Evolutionary conservation across 805 yeast species (phyloP), one percentile per base, ranked within the genome.

Genomic region (Hagleromyces aurorensis): DNA sequence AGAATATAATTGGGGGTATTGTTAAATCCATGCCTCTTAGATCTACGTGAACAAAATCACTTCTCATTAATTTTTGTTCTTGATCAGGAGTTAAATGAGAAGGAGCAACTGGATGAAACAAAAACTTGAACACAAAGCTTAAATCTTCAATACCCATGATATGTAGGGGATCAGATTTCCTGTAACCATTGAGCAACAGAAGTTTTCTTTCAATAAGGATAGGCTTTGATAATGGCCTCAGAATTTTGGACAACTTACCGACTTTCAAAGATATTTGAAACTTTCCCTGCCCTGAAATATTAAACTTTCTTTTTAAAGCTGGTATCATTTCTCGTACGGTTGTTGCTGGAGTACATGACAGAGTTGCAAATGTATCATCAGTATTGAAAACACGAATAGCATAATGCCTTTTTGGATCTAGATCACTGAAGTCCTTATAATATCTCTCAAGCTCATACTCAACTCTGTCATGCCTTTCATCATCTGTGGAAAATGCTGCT

Each of bases 111-210:
- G 72, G 72, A 37, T 75, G 78, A 29, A 83, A 69, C 17, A 78
- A 75, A 52, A 87, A 85, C 41, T 84, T 81, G 58, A 86, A 83
- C 23, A 87, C 64, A 46, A 76, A 84, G 28, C 86, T 76, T 38
- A 86, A 57, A 55, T 87, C 96, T 33, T 81, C 86, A 37, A 93
- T 67, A 18, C 94, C 95, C 36, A 86, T 67, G 29, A 75, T 80
- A 39, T 75, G 78, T 29, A 85, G 59, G 30, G 77, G 75, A 50
- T 87, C 96, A n/a, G 71, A 65, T 27, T 77, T 81, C 3, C 71
- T 68, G 48, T 80, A 87, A 4, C 96, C 97, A 48, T 83, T 78
- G 22, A 83, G 59, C 34, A 78, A 61, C 16, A 87, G 55, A 28
- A 86, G 56, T 25, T 80, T 78, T 44, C 78, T 68, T 54, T 86